Conservation (phyloP, 257 asterid species). For the Solanum okadae region DNA sequence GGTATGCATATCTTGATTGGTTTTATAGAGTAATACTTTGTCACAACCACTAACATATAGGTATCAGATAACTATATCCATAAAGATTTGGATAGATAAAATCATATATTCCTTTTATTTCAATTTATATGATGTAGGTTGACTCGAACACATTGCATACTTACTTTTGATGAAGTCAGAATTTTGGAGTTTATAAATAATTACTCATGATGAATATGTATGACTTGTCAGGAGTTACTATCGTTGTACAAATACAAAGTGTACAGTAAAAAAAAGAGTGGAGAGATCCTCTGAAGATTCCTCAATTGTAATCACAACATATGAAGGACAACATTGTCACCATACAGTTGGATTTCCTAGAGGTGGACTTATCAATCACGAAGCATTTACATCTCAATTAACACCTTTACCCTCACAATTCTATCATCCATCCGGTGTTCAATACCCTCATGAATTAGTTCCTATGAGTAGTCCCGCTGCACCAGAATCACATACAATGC, state of each 20-base stretch:
- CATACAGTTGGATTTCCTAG: constrained; percentile 61
- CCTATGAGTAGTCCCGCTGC: background rate
- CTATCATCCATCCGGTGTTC: constrained; percentile 16
- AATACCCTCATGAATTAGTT: constrained; percentile 18
- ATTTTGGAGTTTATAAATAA: background rate
- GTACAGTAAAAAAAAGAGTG: constrained; percentile 79
- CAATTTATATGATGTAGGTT: background rate
- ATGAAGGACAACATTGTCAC: constrained; percentile 87
- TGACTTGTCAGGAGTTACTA: constrained; percentile 60
- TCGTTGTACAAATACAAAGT: constrained; percentile 80
- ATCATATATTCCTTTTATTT: accelerated
- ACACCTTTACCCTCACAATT: constrained; percentile 22
- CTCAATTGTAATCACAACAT: constrained; percentile 65
- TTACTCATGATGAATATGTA: background rate
- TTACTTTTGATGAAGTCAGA: background rate
- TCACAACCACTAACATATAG: accelerated
- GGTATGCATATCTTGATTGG: background rate
- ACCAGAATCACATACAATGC: constrained; percentile 5
- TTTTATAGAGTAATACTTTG: background rate
- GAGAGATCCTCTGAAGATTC: constrained; percentile 77
- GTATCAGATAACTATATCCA: background rate
- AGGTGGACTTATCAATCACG: constrained; percentile 23
- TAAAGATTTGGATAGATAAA: background rate
- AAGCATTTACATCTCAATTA: constrained; percentile 11
- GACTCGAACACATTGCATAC: background rate